These are phyloP conservation scores for Phanerochaete sordida DNA, from an alignment of 768 basidiomycete genomes.

Conservation along the genomic window DNA sequence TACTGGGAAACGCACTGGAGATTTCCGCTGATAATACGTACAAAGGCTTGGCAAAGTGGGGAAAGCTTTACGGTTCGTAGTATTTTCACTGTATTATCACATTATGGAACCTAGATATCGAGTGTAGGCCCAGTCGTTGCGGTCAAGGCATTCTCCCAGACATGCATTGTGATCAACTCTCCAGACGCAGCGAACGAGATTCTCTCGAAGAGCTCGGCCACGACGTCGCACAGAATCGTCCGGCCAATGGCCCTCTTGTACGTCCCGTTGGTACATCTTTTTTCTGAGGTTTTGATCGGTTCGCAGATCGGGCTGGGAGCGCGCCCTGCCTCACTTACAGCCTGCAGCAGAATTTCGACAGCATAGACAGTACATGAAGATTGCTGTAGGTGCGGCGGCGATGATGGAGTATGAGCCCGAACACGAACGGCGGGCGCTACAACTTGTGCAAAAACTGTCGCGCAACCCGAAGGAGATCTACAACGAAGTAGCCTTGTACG, in stretches of 20 bases:
- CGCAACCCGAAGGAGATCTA: neutral
- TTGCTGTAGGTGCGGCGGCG: neutral
- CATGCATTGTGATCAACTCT: constrained; percentile 59
- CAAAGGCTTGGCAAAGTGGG: neutral
- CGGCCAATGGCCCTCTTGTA: neutral
- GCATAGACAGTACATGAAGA: neutral
- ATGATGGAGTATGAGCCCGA: neutral
- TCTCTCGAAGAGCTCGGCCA: constrained; percentile 19
- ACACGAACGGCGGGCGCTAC: neutral
- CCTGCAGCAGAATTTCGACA: neutral
- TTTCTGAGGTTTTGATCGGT: neutral
- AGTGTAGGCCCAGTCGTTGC: constrained; percentile 39
- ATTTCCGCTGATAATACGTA: neutral
- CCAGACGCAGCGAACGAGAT: constrained; percentile 39
- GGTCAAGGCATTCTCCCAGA: constrained; percentile 60
- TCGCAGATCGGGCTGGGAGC: neutral
- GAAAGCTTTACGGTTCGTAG: neutral
- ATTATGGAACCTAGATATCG: neutral
- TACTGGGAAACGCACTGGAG: constrained; percentile 1
- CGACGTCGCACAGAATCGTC: constrained; percentile 28
- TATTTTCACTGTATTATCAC: neutral
- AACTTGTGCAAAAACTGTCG: neutral
- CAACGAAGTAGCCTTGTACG: neutral
- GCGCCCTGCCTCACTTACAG: neutral
- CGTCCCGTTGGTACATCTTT: neutral